These are phyloP conservation scores for Porphyrellus cyaneotinctus DNA, from an alignment of 768 basidiomycete species.

Conservation along the genomic window DNA sequence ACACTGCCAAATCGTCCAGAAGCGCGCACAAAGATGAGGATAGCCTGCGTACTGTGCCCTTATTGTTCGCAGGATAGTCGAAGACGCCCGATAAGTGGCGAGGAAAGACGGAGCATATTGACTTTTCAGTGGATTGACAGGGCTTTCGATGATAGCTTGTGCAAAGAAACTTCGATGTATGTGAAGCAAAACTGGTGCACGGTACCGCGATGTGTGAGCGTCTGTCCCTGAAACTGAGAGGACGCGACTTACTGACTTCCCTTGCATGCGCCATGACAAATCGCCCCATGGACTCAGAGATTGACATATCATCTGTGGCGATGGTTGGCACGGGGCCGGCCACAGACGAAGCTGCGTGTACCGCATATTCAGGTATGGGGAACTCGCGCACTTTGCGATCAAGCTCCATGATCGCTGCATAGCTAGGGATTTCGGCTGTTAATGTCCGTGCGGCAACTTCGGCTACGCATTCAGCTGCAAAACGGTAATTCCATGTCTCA, in stretches of 20 bases:
- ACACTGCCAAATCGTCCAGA: constrained; percentile 63
- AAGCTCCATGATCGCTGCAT: constrained; percentile 61
- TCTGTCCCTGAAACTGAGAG: background rate
- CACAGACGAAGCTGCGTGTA: constrained; percentile 37
- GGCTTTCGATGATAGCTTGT: constrained; percentile 65
- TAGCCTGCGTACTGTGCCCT: constrained; percentile 43
- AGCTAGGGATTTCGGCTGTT: constrained; percentile 60
- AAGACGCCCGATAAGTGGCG: constrained; percentile 56
- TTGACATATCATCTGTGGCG: constrained; percentile 8
- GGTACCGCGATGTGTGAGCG: constrained; percentile 1
- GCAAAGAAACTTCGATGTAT: constrained; percentile 69
- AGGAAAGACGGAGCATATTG: constrained; percentile 62
- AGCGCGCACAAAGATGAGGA: constrained; percentile 49
- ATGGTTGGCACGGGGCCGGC: constrained; percentile 13
- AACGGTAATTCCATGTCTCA: constrained; percentile 58
- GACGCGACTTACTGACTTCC: constrained; percentile 33
- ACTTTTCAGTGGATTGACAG: constrained; percentile 62
- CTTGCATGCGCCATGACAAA: constrained; percentile 35
- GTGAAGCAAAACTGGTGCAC: constrained; percentile 57
- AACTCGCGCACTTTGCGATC: constrained; percentile 68
- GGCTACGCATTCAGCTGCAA: constrained; percentile 61
- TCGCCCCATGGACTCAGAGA: constrained; percentile 35
- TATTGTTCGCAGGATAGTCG: constrained; percentile 51
- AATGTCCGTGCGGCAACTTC: constrained; percentile 60
- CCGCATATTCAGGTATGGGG: constrained; percentile 46